Conservation (phyloP, 768 basidiomycete species). For the Naganishia randhawae region DNA sequence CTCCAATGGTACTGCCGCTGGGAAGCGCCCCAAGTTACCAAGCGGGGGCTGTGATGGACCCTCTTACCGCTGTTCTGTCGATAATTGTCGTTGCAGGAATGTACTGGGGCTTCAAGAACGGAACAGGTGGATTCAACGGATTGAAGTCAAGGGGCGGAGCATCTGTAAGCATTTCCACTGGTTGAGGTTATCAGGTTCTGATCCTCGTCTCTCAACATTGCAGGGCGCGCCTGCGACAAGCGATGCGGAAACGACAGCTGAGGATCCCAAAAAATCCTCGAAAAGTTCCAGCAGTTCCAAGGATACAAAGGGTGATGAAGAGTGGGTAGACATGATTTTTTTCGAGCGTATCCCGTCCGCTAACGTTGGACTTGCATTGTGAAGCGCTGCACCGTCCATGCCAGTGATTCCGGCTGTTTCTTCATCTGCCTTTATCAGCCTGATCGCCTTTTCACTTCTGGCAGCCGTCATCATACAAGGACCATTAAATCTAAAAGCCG, state of each 20-base stretch:
- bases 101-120: constrained; percentile 27
- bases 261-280: constrained; percentile 18
- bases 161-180: not conserved
- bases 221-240: not conserved
- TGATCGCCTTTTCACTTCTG: constrained; percentile 20
- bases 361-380: not conserved
- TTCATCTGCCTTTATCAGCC: constrained; percentile 22
- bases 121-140: not conserved
- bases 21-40: not conserved
- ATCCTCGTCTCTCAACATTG: not conserved
- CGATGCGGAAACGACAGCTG: not conserved
- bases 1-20: not conserved
- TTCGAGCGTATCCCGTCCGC: not conserved
- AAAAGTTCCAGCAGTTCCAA: constrained; percentile 14
- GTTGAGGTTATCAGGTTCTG: not conserved
- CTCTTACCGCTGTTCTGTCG: constrained; percentile 19
- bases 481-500: constrained; percentile 16
- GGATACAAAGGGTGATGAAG: constrained; percentile 4
- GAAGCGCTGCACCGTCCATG: not conserved
- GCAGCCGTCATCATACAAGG: constrained; percentile 28
- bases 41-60: constrained; percentile 18
- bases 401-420: constrained; percentile 19
- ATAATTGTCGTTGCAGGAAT: constrained; percentile 17
- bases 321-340: not conserved
- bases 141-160: not conserved